These are phyloP conservation scores for Xylaria flabelliformis DNA, from an alignment of 495 filamentous ascomycete genomes.

Conservation along the genomic window DNA sequence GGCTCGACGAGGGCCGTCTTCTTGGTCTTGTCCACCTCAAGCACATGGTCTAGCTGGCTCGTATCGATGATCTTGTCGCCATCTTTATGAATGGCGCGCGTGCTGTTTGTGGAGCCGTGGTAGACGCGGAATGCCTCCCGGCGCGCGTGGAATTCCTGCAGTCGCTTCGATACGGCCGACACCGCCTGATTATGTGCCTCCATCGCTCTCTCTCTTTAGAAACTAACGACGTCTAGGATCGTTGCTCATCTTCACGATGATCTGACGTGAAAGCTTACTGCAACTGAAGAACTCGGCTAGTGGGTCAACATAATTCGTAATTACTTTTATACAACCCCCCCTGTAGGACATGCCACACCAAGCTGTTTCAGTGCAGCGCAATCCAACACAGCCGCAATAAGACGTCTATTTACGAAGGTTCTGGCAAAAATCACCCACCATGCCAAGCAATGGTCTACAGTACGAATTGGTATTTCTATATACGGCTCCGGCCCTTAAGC, in stretches of 20 bases:
- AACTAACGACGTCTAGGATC: neutral
- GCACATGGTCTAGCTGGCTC: conserved; percentile 57
- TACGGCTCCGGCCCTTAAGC: no score
- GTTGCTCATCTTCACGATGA: neutral
- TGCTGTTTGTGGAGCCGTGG: conserved; percentile 79
- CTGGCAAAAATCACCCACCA: no score
- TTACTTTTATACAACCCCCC: neutral
- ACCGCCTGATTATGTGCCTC: conserved; percentile 51
- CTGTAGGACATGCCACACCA: neutral
- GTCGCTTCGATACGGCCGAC: conserved; percentile 47
- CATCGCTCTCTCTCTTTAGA: conserved; percentile 6
- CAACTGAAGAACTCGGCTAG: neutral
- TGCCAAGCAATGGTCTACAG: no score
- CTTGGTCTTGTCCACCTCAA: conserved; percentile 54
- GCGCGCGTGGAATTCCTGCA: conserved; percentile 58
- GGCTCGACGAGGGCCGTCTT: conserved; percentile 65
- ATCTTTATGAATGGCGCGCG: conserved; percentile 53
- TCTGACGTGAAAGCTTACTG: neutral
- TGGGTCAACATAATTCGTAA: conserved; percentile 8
- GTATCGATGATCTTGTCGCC: conserved; percentile 62
- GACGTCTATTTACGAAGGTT: no score
- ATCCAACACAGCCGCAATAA: neutral
- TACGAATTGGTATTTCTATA: no score
- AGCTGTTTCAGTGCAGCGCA: neutral
- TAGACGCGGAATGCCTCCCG: conserved; percentile 70